Evolutionary conservation across 1,139 yeast species (phyloP).

Genomic region (Zygosaccharomyces sapae): DNA sequence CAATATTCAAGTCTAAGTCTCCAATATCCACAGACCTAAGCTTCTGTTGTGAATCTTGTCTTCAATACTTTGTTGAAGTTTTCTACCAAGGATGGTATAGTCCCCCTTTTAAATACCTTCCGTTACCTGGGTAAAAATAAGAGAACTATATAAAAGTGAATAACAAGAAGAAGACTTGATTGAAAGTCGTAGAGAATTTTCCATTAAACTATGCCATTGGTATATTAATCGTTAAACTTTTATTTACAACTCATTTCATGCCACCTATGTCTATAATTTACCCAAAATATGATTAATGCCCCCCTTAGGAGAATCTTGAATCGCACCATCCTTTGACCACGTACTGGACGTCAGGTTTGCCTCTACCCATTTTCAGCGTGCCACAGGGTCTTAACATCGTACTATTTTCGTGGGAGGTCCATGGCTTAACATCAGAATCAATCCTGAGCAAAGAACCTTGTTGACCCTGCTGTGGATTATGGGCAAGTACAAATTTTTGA

Average conservation of each 20-base stretch:
- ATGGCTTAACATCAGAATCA: slow-evolving; percentile 31
- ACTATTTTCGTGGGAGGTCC: slow-evolving; percentile 22
- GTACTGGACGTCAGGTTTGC: slow-evolving; percentile 27
- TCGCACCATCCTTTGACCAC: slow-evolving; percentile 38
- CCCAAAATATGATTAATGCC: neutral
- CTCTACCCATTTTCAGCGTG: slow-evolving; percentile 20
- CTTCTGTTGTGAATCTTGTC: neutral
- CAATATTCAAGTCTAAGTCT: neutral
- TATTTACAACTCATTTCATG: neutral
- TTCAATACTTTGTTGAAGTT: too few relatives aligned
- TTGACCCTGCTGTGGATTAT: slow-evolving; percentile 7
- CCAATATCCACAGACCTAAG: neutral
- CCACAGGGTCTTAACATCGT: slow-evolving; percentile 35
- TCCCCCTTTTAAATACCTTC: too few relatives aligned
- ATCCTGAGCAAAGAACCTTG: slow-evolving; percentile 28
- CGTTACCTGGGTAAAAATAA: too few relatives aligned
- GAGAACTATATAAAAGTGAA: neutral
- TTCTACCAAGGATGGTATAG: too few relatives aligned
- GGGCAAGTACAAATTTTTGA: slow-evolving; percentile 19
- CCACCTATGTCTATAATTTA: neutral
- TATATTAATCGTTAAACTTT: slow-evolving; percentile 4
- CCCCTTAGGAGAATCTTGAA: slow-evolving; percentile 22
- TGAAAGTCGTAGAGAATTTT: neutral
- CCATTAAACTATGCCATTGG: neutral
- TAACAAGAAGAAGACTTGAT: neutral